Base-by-base conservation (phyloP, 176 grass and related monocot species). In the Triticum urartu region DNA sequence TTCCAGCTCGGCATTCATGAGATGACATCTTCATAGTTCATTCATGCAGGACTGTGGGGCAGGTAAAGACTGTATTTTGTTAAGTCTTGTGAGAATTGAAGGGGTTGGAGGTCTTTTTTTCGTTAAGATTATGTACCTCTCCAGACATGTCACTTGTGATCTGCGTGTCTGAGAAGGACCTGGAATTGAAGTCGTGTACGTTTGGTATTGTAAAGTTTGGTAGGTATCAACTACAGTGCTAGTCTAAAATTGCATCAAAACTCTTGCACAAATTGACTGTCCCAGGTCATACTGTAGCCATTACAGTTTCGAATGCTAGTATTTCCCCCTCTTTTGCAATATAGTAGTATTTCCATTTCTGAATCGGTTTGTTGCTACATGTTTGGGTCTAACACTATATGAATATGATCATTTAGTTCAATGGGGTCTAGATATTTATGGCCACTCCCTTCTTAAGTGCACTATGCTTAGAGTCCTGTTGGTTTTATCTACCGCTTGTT, bases 181-280 rank as follows among this genome's bases (percentile, higher is more conserved):
- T 87, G 39, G 65, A 82, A 71, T 22, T 83, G 28, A 84, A 74
- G 65, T 43, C 75, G 13, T 43, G 5, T 28, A 80, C 47, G 25
- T 54, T 73, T 83, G 67, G 13, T 66, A 87, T 63, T 24, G 4
- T 40, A 67, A 67, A 56, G 50, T 87, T 83, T 72, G 60, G 33
- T 83, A 60, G 68, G 69, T 35, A 84, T 72, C 60, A 76, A 50
- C 35, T 50, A 54, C 64, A 78, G 30, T 70, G 38, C n/a, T 80
- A 68, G 26, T 84, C 79, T 83, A 68, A 69, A 87, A 87, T 74
- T 83, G 45, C 59, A 79, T 75, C 28, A 67, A n/a, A 68, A 87
- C n/a, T 58, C 81, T 63, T 79, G 60, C 43, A 79, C 66, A 24
- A 60, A 90, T 69, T 18, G 61, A 39, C 21, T 32, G 64, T 52